These are phyloP conservation scores for Daldinia decipiens DNA, from an alignment of 495 filamentous ascomycete species.

Conservation along the genomic window DNA sequence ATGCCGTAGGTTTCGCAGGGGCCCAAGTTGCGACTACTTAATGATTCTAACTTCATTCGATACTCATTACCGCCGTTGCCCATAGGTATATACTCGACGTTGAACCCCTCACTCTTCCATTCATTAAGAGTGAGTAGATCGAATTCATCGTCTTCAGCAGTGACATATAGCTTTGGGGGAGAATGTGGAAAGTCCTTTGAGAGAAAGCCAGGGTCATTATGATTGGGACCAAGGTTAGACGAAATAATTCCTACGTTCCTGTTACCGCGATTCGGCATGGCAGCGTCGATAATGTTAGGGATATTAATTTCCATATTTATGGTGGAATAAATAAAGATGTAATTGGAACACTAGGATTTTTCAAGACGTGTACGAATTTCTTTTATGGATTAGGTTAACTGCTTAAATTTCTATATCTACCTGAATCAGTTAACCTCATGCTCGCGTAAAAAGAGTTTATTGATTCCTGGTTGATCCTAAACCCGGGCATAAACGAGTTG, in stretches of 20 bases:
- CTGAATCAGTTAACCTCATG: not conserved
- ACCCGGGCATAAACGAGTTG: constrained; percentile 12
- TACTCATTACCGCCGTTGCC: constrained; percentile 65
- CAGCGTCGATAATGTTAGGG: constrained; percentile 46
- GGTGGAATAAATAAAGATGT: not conserved
- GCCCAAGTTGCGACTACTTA: constrained; percentile 39
- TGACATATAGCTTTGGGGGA: constrained; percentile 70
- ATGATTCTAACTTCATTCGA: constrained; percentile 51
- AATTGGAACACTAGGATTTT: not conserved
- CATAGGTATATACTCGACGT: constrained; percentile 69
- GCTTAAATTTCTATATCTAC: not conserved
- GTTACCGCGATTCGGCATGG: constrained; percentile 45
- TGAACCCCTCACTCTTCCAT: constrained; percentile 75
- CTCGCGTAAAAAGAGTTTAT: not conserved
- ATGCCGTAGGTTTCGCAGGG: constrained; percentile 53
- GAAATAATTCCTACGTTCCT: constrained; percentile 50
- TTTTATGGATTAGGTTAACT: not conserved
- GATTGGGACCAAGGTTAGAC: constrained; percentile 43
- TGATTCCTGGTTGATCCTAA: not conserved
- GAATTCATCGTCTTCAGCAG: constrained; percentile 70
- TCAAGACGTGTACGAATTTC: not conserved
- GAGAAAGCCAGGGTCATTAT: constrained; percentile 52
- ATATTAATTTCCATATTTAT: constrained; percentile 50
- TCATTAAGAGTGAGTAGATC: constrained; percentile 64
- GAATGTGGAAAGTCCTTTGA: constrained; percentile 49